Base-by-base conservation (phyloP, 768 basidiomycete species). In the Cystoderma amianthinum region DNA sequence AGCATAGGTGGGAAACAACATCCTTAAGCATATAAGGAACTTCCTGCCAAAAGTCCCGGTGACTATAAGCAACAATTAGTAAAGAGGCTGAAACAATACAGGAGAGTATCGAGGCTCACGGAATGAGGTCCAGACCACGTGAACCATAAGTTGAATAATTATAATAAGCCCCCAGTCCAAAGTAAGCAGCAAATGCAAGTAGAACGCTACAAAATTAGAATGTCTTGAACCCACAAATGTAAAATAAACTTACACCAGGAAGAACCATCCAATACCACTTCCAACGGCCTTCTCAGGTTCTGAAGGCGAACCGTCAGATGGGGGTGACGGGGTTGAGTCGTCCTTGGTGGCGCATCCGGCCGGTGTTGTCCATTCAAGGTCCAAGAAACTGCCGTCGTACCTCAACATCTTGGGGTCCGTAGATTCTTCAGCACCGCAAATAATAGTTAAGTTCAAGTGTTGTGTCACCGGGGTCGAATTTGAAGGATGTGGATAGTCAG, bases 21-120 rank as follows among this genome's bases (percentile, higher is more conserved):
- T 91, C 89, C 32, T 72, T 71, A 34, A 89, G 58, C 78, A 92
- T 85, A 49, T 87, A 89, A 3, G 89, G 89, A 2, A 91, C 85
- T 61, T 92, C 89, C 57, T 79, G 68, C 88, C 88, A 91, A 60
- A 92, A 92, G 55, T 90, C 86, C 37, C 88, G 85, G 61, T 92
- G 88, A 44, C 87, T 91, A 48, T 11, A 20, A 46, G 36, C 32
- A 32, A 32, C 40, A 41, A 44, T 49, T 37, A 50, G 41, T 10
- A 32, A 41, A 40, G 44, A 9, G 36, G 22, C n/a, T 39, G 32
- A 11, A 15, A 37, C 42, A 21, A n/a, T 38, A 30, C 25, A 24
- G 16, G 19, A 7, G 28, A 20, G 25, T 16, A 30, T 21, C 15
- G 21, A 38, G 17, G 74, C 87, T 57, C 57, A 89, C 86, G 88